These are phyloP conservation scores for Pinus taeda DNA, from an alignment of 75 land plant genomes.

Conservation along the genomic window DNA sequence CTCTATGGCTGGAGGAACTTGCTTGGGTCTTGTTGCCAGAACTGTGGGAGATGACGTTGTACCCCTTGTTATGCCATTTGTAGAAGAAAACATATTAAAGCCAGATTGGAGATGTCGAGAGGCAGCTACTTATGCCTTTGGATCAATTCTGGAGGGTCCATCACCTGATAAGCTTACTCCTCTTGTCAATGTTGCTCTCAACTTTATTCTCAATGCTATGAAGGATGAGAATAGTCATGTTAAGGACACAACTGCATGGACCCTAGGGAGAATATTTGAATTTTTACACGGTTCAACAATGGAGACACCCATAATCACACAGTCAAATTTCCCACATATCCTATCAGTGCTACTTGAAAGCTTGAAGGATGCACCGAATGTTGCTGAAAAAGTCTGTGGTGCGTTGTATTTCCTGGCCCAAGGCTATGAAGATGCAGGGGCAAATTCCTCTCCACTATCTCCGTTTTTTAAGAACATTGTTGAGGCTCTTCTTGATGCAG, in stretches of 20 bases:
- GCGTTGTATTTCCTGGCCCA: slow-evolving; percentile 78
- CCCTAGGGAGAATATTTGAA: slow-evolving; percentile 81
- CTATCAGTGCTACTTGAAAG: slow-evolving; percentile 64
- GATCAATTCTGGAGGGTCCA: slow-evolving; percentile 73
- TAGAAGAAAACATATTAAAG: slow-evolving; percentile 59
- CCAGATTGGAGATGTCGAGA: slow-evolving; percentile 69
- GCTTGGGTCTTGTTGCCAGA: slow-evolving; percentile 69
- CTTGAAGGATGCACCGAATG: slow-evolving; percentile 67
- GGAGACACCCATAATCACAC: slow-evolving; percentile 41
- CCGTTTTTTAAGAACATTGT: slow-evolving; percentile 49
- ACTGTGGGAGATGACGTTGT: slow-evolving; percentile 73
- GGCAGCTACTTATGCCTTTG: slow-evolving; percentile 81
- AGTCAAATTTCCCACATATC: slow-evolving; percentile 49
- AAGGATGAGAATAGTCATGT: slow-evolving; percentile 67
- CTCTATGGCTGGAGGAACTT: slow-evolving; percentile 83
- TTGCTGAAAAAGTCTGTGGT: slow-evolving; percentile 85
- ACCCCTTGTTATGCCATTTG: slow-evolving; percentile 79
- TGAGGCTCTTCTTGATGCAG: slow-evolving; percentile 32
- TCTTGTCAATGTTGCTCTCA: slow-evolving; percentile 47
- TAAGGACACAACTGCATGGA: slow-evolving; percentile 90
- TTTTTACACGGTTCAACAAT: slow-evolving; percentile 37
- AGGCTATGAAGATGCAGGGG: slow-evolving; percentile 60
- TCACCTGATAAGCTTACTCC: slow-evolving; percentile 56
- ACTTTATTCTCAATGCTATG: slow-evolving; percentile 72
- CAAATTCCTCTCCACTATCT: slow-evolving; percentile 30